Evolutionary conservation across 139 green algal species (phyloP).

Genomic region (Chlamydomonas asymmetrica): DNA sequence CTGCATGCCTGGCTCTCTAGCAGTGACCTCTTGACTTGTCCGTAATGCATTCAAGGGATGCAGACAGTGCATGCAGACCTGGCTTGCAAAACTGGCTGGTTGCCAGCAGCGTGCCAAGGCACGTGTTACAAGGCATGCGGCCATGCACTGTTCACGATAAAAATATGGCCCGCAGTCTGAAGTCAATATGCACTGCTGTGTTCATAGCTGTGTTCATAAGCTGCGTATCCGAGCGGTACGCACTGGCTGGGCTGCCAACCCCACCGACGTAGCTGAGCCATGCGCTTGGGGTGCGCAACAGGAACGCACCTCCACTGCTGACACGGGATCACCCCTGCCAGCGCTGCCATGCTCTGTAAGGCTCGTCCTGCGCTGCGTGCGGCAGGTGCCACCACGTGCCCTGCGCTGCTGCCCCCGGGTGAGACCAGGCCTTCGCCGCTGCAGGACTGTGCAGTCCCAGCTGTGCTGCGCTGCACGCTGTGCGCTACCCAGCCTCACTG

Average conservation of each 20-base stretch:
- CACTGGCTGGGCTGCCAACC: neutral
- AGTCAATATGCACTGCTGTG: no score
- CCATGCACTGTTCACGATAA: no score
- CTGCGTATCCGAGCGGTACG: neutral
- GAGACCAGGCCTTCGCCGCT: neutral
- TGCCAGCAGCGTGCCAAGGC: no score
- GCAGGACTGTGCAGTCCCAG: neutral
- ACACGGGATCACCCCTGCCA: neutral
- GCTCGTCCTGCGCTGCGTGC: neutral
- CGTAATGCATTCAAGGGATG: no score
- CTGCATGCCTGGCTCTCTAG: no score
- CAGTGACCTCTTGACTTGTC: no score
- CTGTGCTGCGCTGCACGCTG: no score
- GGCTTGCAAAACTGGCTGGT: no score
- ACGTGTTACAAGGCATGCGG: no score
- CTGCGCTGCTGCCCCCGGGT: neutral
- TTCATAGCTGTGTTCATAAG: neutral
- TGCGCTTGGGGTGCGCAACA: neutral
- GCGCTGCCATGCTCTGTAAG: neutral
- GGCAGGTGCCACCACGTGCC: neutral
- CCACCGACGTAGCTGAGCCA: neutral
- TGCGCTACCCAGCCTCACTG: no score
- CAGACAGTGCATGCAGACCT: no score
- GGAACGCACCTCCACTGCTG: neutral
- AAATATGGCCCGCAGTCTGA: no score